Conservation (phyloP, 2,329 filamentous ascomycete genomes). For the Juglanconis juglandina region DNA sequence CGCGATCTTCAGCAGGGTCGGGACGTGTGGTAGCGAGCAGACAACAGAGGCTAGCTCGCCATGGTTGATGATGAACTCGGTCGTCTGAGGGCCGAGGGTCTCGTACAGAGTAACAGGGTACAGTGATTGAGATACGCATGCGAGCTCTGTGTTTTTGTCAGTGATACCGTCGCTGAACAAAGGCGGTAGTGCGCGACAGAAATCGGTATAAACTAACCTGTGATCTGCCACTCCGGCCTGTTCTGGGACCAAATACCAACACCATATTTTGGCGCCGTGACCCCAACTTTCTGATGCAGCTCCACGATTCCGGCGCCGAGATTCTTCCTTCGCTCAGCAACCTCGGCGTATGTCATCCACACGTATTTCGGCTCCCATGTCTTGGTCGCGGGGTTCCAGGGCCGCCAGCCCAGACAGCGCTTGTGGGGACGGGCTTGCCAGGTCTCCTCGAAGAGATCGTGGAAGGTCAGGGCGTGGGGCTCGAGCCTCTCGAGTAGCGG, state of each 20-base stretch:
- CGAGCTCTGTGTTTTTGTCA: slow-evolving; percentile 61
- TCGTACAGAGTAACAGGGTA: slow-evolving; percentile 95
- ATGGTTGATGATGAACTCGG: slow-evolving; percentile 95
- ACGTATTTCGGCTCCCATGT: slow-evolving; percentile 70
- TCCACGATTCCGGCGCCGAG: slow-evolving; percentile 83
- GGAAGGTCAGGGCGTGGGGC: slow-evolving; percentile 65
- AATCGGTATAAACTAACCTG: slow-evolving; percentile 44
- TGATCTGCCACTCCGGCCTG: slow-evolving; percentile 83
- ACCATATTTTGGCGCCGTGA: slow-evolving; percentile 65
- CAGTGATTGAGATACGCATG: slow-evolving; percentile 79
- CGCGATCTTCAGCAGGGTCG: slow-evolving; percentile 74
- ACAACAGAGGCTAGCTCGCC: slow-evolving; percentile 71
- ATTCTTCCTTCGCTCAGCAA: slow-evolving; percentile 76
- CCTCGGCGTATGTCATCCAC: slow-evolving; percentile 79
- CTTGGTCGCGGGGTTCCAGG: slow-evolving; percentile 73
- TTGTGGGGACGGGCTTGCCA: slow-evolving; percentile 61
- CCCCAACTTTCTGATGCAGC: slow-evolving; percentile 69
- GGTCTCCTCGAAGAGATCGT: slow-evolving; percentile 75
- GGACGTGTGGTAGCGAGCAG: slow-evolving; percentile 76
- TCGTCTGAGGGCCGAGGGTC: slow-evolving; percentile 84
- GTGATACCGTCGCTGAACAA: not conserved
- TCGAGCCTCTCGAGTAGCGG: slow-evolving; percentile 69
- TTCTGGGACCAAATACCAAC: slow-evolving; percentile 86
- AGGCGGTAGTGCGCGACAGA: not conserved
- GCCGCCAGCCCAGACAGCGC: slow-evolving; percentile 74